Evolutionary conservation across 345 rosid genomes (phyloP).

Genomic region (Gossypium longicalyx): DNA sequence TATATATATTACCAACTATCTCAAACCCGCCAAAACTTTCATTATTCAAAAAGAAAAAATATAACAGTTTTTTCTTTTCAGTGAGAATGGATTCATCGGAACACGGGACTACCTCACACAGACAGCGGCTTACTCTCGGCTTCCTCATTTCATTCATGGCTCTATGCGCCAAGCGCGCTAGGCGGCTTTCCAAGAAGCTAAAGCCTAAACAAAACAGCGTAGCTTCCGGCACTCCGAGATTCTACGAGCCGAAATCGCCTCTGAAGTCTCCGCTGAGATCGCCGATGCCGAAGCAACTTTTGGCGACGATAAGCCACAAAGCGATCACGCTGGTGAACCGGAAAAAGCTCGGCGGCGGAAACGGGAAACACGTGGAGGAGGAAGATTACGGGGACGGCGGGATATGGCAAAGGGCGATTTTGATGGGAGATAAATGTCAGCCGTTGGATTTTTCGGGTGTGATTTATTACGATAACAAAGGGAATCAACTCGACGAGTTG

Average conservation of each 20-base stretch:
- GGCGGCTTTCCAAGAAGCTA: constrained; percentile 42
- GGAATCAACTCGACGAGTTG: constrained; percentile 52
- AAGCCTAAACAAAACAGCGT: constrained; percentile 15
- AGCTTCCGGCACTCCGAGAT: constrained; percentile 6
- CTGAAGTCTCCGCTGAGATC: constrained; percentile 24
- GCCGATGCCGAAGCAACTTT: constrained; percentile 47
- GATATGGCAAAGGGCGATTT: constrained; percentile 78
- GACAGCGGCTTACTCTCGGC: constrained; percentile 37
- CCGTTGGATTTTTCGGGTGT: constrained; percentile 90
- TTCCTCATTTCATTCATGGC: constrained; percentile 47
- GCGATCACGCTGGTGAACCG: constrained; percentile 43
- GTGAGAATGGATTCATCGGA: constrained; percentile 29
- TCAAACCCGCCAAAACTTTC: background rate
- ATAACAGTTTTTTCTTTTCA: background rate
- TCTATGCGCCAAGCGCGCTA: constrained; percentile 53
- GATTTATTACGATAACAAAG: constrained; percentile 68
- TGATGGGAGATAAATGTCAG: constrained; percentile 95
- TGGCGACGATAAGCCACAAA: constrained; percentile 51
- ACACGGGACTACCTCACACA: constrained; percentile 25
- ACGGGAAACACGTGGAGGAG: constrained; percentile 21
- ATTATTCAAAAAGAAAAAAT: background rate
- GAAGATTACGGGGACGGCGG: constrained; percentile 67
- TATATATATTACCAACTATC: background rate
- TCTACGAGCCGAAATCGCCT: constrained; percentile 1
- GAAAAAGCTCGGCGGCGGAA: constrained; percentile 19